Base-by-base conservation (phyloP, 371 early-diverging fungal species). In the Mortierella sp. region DNA sequence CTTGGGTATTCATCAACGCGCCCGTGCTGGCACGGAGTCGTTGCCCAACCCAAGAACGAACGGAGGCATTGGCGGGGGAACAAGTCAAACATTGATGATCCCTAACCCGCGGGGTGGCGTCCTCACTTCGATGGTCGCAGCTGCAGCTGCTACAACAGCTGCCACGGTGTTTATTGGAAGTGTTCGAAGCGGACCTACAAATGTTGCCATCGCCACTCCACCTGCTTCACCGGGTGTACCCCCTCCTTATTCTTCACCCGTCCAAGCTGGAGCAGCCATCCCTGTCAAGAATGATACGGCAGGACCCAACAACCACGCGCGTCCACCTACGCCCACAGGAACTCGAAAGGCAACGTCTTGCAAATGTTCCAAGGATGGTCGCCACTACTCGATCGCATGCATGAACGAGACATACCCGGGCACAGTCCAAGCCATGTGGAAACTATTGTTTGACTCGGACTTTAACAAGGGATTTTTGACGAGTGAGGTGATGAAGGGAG, bases 391-490 rank as follows among this genome's bases (percentile, higher is more conserved):
- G 1, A 82, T 71, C 21, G 71, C 79, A 4, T 85, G 81, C 12
- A 68, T 86, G 74, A 87, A 86, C 62, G 80, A 82, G 52, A 82
- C 63, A 29, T 86, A 84, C 50, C 59, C 74, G 9, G 81, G 85
- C 12, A 82, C 83, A 0, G 59, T 89, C 4, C 84, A 87, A 57
- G 74, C 71, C 23, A 64, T 86, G 21, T 85, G 82, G 67, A 79
- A 82, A 29, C 50, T 86, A 16, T 48, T 87, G 37, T 87, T 74
- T 66, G 70, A 70, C 19, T 64, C 63, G 19, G 37, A 26, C 14
- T 70, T 70, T 53, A 56, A 51, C 29, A 57, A 48, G 15, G 25
- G 28, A 2, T 62, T 58, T 26, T 30, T 61, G 30, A 57, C 57
- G 14, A 46, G 16, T 12, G 52, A 48, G 26, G 57, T 45, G 7